Evolutionary conservation across 2,329 filamentous ascomycete genomes (phyloP).

Genomic region (Teratosphaeria epicoccoides): DNA sequence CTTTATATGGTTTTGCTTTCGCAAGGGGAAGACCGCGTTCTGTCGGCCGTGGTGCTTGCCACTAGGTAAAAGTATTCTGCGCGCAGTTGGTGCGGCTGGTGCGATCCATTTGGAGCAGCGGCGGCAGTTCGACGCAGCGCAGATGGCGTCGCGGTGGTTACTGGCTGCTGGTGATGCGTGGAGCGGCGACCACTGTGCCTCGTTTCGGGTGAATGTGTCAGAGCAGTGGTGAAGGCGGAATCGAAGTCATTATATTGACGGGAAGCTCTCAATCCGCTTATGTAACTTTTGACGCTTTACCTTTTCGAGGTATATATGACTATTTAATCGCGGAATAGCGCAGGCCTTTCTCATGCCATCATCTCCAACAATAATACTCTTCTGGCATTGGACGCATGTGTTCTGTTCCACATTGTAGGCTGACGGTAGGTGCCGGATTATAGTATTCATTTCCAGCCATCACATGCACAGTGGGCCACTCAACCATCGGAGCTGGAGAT

Average conservation of each 20-base stretch:
- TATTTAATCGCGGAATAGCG: too few species aligned
- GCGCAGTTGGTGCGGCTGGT: conserved; percentile 36
- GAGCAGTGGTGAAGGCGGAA: not conserved
- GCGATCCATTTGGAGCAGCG: conserved; percentile 42
- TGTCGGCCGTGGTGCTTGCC: conserved; percentile 37
- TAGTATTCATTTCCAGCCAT: not conserved
- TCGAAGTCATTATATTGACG: too few species aligned
- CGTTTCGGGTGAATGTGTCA: too few species aligned
- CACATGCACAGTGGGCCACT: not conserved
- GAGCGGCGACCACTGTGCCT: not conserved
- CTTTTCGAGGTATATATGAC: too few species aligned
- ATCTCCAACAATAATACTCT: too few species aligned
- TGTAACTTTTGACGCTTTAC: too few species aligned
- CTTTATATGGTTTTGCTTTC: not conserved
- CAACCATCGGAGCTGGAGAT: conserved; percentile 1
- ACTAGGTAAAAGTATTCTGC: conserved; percentile 48
- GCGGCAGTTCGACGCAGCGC: conserved; percentile 3
- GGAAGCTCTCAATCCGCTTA: too few species aligned
- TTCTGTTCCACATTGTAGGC: not conserved
- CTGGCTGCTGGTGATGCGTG: not conserved
- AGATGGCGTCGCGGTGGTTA: not conserved
- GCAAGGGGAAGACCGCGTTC: conserved; percentile 13
- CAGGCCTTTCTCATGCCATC: too few species aligned
- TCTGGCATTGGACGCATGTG: too few species aligned
- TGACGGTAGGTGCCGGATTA: not conserved